phyloP scores from a whole-genome alignment of 495 filamentous ascomycete species.

The Entonaema liquescens region DNA sequence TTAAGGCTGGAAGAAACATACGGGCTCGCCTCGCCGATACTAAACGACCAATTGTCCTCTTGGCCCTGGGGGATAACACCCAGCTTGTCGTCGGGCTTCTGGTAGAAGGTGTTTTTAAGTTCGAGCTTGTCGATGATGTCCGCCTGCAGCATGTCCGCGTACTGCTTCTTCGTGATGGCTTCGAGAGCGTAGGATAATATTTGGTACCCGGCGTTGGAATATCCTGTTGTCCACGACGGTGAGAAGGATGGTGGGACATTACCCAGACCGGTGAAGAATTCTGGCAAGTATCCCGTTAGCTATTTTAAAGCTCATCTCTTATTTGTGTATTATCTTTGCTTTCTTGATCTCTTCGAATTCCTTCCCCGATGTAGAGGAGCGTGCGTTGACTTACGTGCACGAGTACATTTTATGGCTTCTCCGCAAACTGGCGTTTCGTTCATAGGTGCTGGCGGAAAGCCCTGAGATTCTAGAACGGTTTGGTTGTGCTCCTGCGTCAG shows the following conservation, averaged over 20 bases:
- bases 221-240: conserved; percentile 60
- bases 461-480: conserved; percentile 43
- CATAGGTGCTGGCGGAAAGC: conserved; percentile 51
- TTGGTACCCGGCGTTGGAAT: conserved; percentile 65
- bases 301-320: neutral
- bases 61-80: conserved; percentile 49
- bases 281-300: conserved; percentile 39
- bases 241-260: conserved; percentile 58
- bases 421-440: conserved; percentile 55
- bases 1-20: conserved; percentile 19
- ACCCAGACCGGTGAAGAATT: conserved; percentile 63
- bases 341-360: no score
- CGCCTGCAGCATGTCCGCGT: conserved; percentile 55
- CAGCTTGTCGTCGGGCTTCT: conserved; percentile 41
- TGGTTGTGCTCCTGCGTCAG: conserved; percentile 51
- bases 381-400: conserved; percentile 44
- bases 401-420: conserved; percentile 46
- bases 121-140: conserved; percentile 57
- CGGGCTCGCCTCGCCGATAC: conserved; percentile 53
- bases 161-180: conserved; percentile 58
- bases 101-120: conserved; percentile 53
- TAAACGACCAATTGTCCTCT: conserved; percentile 47
- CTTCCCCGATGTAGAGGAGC: neutral
- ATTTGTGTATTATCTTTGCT: neutral
- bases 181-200: conserved; percentile 65